A percentile compares a stretch with the other conserved stretches of the same genome.
phyloP scores from a whole-genome alignment of 805 yeast genomes.

The Metschnikowia cerradonensis region DNA sequence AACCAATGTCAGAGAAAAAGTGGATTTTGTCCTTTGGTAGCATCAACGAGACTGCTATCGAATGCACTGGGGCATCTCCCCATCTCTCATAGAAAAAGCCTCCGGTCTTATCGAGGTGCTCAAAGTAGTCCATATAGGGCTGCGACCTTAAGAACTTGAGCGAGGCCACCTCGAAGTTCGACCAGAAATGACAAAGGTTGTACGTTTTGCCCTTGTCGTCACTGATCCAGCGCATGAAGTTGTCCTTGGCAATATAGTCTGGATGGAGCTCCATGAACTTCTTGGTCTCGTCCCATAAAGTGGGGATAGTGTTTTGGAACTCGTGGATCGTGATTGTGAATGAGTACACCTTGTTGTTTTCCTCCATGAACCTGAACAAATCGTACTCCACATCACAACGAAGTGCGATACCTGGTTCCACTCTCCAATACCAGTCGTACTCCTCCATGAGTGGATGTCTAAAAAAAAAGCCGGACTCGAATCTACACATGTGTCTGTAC shows the following conservation, averaged over 20 bases:
- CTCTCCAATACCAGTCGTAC: conserved; percentile 94
- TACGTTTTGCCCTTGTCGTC: conserved; percentile 65
- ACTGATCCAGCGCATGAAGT: conserved; percentile 65
- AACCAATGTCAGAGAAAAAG: conserved; percentile 79
- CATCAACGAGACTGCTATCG: conserved; percentile 80
- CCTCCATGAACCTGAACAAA: conserved; percentile 77
- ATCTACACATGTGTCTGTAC: conserved; percentile 92
- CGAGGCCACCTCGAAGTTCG: conserved; percentile 80
- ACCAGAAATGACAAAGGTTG: conserved; percentile 88
- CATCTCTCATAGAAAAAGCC: conserved; percentile 93
- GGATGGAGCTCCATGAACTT: conserved; percentile 62
- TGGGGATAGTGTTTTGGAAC: conserved; percentile 78
- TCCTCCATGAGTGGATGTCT: conserved; percentile 68
- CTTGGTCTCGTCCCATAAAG: conserved; percentile 75
- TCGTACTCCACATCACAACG: conserved; percentile 84
- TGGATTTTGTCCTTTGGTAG: conserved; percentile 67
- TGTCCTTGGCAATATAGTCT: conserved; percentile 56
- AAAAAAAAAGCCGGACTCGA: conserved; percentile 85
- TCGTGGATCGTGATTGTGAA: conserved; percentile 83
- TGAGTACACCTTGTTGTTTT: conserved; percentile 75
- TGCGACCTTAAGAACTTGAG: conserved; percentile 71
- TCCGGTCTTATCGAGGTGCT: conserved; percentile 71
- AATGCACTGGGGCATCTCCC: conserved; percentile 95
- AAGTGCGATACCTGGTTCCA: conserved; percentile 79
- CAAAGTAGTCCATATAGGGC: conserved; percentile 68